phyloP scores from a whole-genome alignment of 2,329 filamentous ascomycete genomes.

The Lachnellula willkommii region DNA sequence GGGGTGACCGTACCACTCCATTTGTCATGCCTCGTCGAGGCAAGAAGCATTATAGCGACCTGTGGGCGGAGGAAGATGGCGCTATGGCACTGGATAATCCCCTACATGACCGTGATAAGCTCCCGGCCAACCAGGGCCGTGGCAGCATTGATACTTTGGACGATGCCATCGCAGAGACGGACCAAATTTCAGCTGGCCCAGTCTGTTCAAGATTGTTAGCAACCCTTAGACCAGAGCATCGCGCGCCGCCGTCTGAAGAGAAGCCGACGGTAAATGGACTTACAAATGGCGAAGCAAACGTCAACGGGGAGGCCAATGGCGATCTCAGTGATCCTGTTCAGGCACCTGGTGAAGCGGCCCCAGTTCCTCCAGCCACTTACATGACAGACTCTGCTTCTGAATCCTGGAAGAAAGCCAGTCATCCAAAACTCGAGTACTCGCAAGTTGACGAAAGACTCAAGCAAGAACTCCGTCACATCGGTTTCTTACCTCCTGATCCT shows the following conservation, averaged over 20 bases:
- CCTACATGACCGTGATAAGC: slow-evolving; percentile 55
- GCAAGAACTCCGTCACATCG: slow-evolving; percentile 85
- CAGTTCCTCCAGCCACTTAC: slow-evolving; percentile 63
- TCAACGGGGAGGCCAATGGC: slow-evolving; percentile 41
- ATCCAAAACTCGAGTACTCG: slow-evolving; percentile 73
- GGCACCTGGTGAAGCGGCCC: slow-evolving; percentile 23
- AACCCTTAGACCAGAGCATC: slow-evolving; percentile 71
- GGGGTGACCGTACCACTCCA: slow-evolving; percentile 75
- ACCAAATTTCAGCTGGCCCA: slow-evolving; percentile 83
- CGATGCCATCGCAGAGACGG: slow-evolving; percentile 81
- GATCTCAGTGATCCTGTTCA: slow-evolving; percentile 26
- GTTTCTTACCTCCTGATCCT: slow-evolving; percentile 67
- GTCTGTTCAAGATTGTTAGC: slow-evolving; percentile 77
- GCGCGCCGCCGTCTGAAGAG: slow-evolving; percentile 51
- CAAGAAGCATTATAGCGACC: slow-evolving; percentile 77
- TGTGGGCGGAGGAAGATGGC: slow-evolving; percentile 93
- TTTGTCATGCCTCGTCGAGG: slow-evolving; percentile 84
- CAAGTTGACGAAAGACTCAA: slow-evolving; percentile 88
- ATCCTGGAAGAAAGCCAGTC: slow-evolving; percentile 71
- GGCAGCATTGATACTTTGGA: slow-evolving; percentile 82
- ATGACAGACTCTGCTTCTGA: slow-evolving; percentile 74
- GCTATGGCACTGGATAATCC: slow-evolving; percentile 66
- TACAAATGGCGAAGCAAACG: slow-evolving; percentile 42
- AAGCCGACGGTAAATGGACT: slow-evolving; percentile 49
- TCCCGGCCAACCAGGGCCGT: slow-evolving; percentile 74